Evolutionary conservation across 2,329 filamentous ascomycete genomes (phyloP).

Genomic region (Pochonia chlamydosporia): DNA sequence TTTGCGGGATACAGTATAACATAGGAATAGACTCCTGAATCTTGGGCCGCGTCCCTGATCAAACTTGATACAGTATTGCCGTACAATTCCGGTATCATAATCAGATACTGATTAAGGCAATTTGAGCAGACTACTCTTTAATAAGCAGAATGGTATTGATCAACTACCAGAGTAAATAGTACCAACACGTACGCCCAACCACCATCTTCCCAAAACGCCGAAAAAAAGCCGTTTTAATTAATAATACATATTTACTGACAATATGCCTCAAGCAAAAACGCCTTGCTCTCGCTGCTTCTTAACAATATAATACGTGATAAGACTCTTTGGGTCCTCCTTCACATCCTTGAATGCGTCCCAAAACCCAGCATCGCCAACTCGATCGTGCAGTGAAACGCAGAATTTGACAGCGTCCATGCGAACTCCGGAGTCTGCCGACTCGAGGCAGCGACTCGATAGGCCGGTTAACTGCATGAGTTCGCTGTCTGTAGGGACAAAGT

Average conservation of each 20-base stretch:
- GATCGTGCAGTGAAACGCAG: constrained; percentile 65
- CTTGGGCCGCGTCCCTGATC: too few relatives aligned
- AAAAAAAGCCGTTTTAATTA: neutral
- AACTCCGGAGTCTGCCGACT: constrained; percentile 55
- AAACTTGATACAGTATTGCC: too few relatives aligned
- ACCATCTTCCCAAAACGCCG: neutral
- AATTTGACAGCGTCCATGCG: constrained; percentile 73
- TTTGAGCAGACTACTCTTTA: neutral
- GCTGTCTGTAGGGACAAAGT: constrained; percentile 43
- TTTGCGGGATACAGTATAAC: too few relatives aligned
- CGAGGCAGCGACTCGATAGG: constrained; percentile 51
- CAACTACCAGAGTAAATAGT: neutral
- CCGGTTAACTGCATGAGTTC: constrained; percentile 47
- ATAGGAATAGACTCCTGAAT: too few relatives aligned
- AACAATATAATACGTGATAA: constrained; percentile 78
- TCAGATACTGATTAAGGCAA: too few relatives aligned
- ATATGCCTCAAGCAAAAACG: neutral
- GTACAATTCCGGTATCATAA: too few relatives aligned
- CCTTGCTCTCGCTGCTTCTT: constrained; percentile 55
- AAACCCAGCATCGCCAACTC: constrained; percentile 55
- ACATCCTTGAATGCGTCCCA: constrained; percentile 62
- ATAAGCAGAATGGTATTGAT: neutral
- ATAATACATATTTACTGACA: neutral
- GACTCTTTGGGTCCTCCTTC: constrained; percentile 66
- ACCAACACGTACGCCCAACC: neutral